phyloP scores from a whole-genome alignment of 1,139 yeast species.

The Candida smagusa region DNA sequence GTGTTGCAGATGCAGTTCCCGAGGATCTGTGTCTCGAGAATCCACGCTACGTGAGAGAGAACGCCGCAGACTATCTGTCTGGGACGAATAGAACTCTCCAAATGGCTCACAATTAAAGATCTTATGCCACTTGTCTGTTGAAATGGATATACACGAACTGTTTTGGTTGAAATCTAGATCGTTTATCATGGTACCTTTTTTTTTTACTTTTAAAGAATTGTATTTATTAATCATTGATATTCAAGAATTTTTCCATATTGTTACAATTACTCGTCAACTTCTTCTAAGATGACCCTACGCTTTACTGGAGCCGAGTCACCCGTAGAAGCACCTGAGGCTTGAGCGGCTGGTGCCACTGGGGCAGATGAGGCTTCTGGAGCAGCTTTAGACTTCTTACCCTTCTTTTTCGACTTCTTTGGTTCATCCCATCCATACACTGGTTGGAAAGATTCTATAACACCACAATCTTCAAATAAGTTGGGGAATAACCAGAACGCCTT shows the following conservation, averaged over 20 bases:
- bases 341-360: constrained; percentile 3
- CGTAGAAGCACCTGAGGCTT: constrained; percentile 6
- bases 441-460: constrained; percentile 85
- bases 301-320: constrained; percentile 10
- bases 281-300: constrained; percentile 35
- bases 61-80: constrained; percentile 2
- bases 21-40: not conserved
- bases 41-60: constrained; percentile 5
- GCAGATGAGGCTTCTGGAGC: constrained; percentile 8
- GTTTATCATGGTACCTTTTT: constrained; percentile 21
- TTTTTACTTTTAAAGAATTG: not conserved
- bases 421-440: constrained; percentile 90
- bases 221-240: not conserved
- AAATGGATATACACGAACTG: constrained; percentile 37
- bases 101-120: constrained; percentile 49
- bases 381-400: constrained; percentile 10
- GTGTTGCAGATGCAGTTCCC: not conserved
- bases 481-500: constrained; percentile 95
- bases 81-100: constrained; percentile 40
- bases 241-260: not conserved
- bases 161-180: constrained; percentile 46
- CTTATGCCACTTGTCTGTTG: constrained; percentile 32
- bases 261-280: constrained; percentile 40
- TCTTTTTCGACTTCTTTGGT: constrained; percentile 31
- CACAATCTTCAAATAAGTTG: constrained; percentile 91